phyloP scores from a whole-genome alignment of 305 asterid genomes.

The Fraxinus angustifolia region DNA sequence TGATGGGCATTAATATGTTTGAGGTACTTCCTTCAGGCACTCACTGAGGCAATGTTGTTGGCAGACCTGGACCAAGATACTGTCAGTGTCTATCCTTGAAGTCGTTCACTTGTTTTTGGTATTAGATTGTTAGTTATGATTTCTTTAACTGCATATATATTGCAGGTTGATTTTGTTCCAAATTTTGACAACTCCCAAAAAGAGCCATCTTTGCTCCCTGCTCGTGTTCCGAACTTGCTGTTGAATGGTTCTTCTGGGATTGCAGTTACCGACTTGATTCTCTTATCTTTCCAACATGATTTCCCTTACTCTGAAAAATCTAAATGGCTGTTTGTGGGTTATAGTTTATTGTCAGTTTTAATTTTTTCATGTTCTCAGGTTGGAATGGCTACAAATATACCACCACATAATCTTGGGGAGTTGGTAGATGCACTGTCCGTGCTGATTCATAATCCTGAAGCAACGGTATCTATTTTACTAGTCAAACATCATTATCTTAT shows the following conservation, averaged over 20 bases:
- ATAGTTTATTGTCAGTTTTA: slow-evolving; percentile 10
- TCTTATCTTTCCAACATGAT: slow-evolving; percentile 15
- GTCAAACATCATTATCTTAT: slow-evolving; percentile 20
- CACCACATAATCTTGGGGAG: slow-evolving; percentile 99
- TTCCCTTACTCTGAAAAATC: not conserved
- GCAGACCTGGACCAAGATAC: slow-evolving; percentile 89
- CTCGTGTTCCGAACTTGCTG: slow-evolving; percentile 82
- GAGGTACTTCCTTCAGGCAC: slow-evolving; percentile 57
- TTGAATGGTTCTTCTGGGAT: slow-evolving; percentile 97
- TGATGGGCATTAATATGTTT: slow-evolving; percentile 18
- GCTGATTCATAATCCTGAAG: slow-evolving; percentile 92
- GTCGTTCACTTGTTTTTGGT: slow-evolving; percentile 14
- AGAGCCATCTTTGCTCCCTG: slow-evolving; percentile 96
- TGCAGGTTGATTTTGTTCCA: slow-evolving; percentile 94
- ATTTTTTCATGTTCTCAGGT: slow-evolving; percentile 51
- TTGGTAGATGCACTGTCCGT: slow-evolving; percentile 87
- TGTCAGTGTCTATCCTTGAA: slow-evolving; percentile 38
- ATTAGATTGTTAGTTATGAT: slow-evolving; percentile 8
- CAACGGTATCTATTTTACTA: slow-evolving; percentile 57
- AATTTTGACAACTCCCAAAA: slow-evolving; percentile 93
- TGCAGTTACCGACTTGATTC: slow-evolving; percentile 57
- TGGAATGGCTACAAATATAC: slow-evolving; percentile 99
- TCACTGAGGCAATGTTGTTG: slow-evolving; percentile 87
- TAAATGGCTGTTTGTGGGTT: slow-evolving; percentile 7
- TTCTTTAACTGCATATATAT: slow-evolving; percentile 18